Evolutionary conservation across 1,284 basidiomycete species (phyloP).

Genomic region (Gastroboletus turbinatus): DNA sequence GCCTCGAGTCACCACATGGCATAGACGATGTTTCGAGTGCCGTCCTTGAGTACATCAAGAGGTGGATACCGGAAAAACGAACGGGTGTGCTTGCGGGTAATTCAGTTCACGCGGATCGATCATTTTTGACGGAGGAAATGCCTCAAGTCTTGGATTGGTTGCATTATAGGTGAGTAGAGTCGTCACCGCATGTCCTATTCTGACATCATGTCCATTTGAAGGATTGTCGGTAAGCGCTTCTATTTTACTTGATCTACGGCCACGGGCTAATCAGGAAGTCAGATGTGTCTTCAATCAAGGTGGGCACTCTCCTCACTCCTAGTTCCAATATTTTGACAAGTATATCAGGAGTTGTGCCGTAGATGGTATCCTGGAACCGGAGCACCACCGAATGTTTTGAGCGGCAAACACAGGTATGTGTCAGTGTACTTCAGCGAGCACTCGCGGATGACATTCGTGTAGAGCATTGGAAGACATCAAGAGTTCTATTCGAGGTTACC

Average conservation of each 20-base stretch:
- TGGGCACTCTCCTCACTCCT: constrained; percentile 20
- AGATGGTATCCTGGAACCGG: constrained; percentile 59
- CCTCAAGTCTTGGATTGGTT: constrained; percentile 72
- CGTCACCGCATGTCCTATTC: background rate
- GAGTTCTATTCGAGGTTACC: constrained; percentile 67
- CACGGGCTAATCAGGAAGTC: background rate
- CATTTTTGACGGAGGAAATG: constrained; percentile 75
- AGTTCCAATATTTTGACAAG: background rate
- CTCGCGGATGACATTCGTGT: constrained; percentile 2
- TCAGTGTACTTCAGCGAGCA: constrained; percentile 23
- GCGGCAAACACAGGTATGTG: constrained; percentile 36
- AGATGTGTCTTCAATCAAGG: constrained; percentile 85
- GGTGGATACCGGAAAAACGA: constrained; percentile 64
- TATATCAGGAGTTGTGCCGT: constrained; percentile 61
- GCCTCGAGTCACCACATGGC: constrained; percentile 56
- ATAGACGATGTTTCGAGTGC: constrained; percentile 53
- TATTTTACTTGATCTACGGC: background rate
- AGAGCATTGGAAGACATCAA: constrained; percentile 80
- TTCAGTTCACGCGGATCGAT: constrained; percentile 76
- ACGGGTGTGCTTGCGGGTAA: constrained; percentile 76
- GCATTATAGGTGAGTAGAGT: constrained; percentile 64
- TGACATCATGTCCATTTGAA: constrained; percentile 26
- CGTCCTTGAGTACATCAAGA: constrained; percentile 69
- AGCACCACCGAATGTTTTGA: constrained; percentile 10
- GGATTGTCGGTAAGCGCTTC: constrained; percentile 56